Evolutionary conservation across 2,329 filamentous ascomycete species (phyloP).

Genomic region (Xylaria sp.): DNA sequence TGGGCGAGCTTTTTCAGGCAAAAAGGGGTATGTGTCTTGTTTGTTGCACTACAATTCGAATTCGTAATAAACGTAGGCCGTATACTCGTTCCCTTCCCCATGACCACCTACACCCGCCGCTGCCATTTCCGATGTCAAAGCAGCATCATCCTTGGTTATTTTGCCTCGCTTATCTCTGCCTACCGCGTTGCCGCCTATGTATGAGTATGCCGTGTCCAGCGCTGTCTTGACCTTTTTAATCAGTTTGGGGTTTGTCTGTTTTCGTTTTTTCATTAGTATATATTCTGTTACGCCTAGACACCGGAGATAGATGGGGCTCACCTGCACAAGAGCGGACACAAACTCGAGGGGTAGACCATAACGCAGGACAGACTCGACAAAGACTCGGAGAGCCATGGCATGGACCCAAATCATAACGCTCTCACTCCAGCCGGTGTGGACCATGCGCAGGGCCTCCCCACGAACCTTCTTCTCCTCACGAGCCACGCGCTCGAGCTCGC

Average conservation of each 20-base stretch:
- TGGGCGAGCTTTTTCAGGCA: conserved; percentile 11
- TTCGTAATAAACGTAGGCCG: conserved; percentile 96
- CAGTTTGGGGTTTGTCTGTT: conserved; percentile 82
- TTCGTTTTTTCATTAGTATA: conserved; percentile 12
- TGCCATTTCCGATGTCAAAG: conserved; percentile 83
- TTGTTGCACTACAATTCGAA: conserved; percentile 71
- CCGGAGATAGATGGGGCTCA: conserved; percentile 57
- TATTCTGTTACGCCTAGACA: background rate
- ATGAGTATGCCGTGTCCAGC: conserved; percentile 86
- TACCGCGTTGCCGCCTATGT: conserved; percentile 93
- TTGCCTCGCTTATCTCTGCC: conserved; percentile 93
- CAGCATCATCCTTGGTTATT: conserved; percentile 87
- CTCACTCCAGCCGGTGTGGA: conserved; percentile 93
- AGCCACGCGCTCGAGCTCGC: conserved; percentile 82
- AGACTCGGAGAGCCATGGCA: conserved; percentile 88
- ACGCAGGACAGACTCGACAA: conserved; percentile 96
- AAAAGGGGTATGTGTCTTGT: conserved; percentile 2
- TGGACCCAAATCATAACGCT: conserved; percentile 97
- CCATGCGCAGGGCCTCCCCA: conserved; percentile 88
- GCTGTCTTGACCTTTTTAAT: conserved; percentile 81
- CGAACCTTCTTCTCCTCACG: conserved; percentile 91
- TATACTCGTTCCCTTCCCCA: conserved; percentile 83
- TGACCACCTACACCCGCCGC: conserved; percentile 69
- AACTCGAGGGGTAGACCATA: conserved; percentile 94
- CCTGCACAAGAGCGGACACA: conserved; percentile 84